A percentile compares a stretch with the other conserved stretches of the same genome.
Conservation (phyloP, 352 stramenopile species). For the Phytophthora kernoviae region DNA sequence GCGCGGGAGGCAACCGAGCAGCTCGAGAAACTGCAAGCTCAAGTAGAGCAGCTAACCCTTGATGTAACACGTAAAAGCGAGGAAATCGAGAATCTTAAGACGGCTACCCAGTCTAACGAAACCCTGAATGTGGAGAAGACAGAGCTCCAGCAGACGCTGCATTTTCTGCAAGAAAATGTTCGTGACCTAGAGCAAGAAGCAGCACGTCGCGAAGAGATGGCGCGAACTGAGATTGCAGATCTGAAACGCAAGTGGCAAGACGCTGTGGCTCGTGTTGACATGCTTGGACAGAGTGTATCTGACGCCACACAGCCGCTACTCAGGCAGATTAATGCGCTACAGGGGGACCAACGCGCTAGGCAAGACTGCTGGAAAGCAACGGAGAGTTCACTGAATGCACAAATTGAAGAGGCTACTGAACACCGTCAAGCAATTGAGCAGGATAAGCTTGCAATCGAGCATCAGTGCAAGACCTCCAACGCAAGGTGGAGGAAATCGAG, state of each 20-base stretch:
- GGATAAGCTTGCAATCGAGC: conserved; percentile 47
- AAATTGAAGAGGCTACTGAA: conserved; percentile 44
- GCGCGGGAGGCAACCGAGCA: conserved; percentile 19
- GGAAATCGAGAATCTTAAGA: conserved; percentile 47
- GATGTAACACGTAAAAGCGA: conserved; percentile 41
- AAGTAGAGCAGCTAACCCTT: conserved; percentile 34
- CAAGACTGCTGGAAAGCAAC: conserved; percentile 65
- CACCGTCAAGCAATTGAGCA: conserved; percentile 39
- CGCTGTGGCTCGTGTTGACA: conserved; percentile 66
- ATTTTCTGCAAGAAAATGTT: conserved; percentile 64
- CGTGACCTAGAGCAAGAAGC: conserved; percentile 60
- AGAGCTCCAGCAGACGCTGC: conserved; percentile 65
- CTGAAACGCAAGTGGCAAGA: conserved; percentile 86
- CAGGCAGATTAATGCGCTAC: conserved; percentile 69
- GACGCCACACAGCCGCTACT: conserved; percentile 81
- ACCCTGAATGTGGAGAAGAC: conserved; percentile 53
- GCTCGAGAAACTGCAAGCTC: conserved; percentile 25
- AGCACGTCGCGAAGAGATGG: conserved; percentile 61
- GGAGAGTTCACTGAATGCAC: conserved; percentile 46
- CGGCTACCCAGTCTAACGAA: conserved; percentile 52
- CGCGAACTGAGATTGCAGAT: conserved; percentile 53
- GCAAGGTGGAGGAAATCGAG: conserved; percentile 40
- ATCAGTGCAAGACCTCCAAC: conserved; percentile 42
- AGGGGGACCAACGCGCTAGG: conserved; percentile 64
- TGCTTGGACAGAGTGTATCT: conserved; percentile 65